Base-by-base conservation (phyloP, 73 alveolate genomes). In the Tetrahymena elliotti region DNA sequence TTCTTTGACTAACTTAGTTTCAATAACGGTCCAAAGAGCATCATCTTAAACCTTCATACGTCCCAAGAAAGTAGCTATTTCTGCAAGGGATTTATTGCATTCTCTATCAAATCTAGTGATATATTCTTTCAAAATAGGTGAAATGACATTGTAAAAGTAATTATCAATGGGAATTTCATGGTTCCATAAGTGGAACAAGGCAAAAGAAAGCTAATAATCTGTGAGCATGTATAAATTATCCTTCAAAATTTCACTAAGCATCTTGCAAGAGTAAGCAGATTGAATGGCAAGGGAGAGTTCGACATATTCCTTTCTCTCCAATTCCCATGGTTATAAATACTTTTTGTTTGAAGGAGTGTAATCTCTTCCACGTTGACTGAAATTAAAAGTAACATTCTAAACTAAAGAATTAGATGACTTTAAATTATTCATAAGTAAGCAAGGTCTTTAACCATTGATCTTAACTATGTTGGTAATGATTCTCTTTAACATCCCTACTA, bases 251-350 rank as follows among this genome's bases (percentile, higher is more conserved):
- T 68, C 88, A 18, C 88, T 68, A 68, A 68, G 88, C 88, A 68
- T 68, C 88, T 68, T 68, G 88, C 88, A 68, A 68, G 88, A 68
- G 33, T 68, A 68, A 27, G 88, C 88, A 31, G 88, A 68, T 68
- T 68, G 38, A n/a, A 68, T 68, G 88, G 88, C 88, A 68, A 68
- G 88, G 88, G 88, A 68, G 88, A 68, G 88, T 68, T 68, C 88
- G 88, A 68, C 88, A 16, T 68, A 68, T 68, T 68, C 88, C 38
- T 68, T 68, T 68, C 88, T 68, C 88, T 68, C 88, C 88, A 68
- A 68, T 68, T 68, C 88, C 88, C 88, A 68, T 27, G 88, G 88
- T 24, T 68, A 31, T 31, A 68, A 68, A 68, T 68, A 68, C 88
- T 68, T 68, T 31, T 68, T 68, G 88, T 68, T 68, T 16, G 88